phyloP scores from a whole-genome alignment of 495 filamentous ascomycete species.

The Gamarada debralockiae region DNA sequence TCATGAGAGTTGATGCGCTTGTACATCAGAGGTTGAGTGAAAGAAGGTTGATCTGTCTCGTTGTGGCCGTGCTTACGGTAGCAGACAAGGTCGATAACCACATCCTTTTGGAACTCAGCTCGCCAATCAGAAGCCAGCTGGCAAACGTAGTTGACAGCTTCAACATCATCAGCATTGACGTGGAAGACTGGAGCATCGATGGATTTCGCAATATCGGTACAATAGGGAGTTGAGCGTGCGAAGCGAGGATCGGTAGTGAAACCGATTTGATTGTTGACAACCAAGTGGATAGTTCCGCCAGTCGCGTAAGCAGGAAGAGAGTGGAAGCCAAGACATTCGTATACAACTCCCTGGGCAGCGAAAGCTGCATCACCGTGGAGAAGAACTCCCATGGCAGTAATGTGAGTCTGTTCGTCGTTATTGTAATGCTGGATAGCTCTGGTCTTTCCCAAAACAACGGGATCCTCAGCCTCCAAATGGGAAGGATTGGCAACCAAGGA shows the following conservation, averaged over 20 bases:
- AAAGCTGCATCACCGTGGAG: slow-evolving; percentile 97
- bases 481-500: slow-evolving; percentile 98
- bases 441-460: slow-evolving; percentile 95
- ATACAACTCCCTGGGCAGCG: slow-evolving; percentile 92
- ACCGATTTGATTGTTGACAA: slow-evolving; percentile 99
- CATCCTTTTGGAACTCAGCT: slow-evolving; percentile 94
- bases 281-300: slow-evolving; percentile 92
- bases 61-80: slow-evolving; percentile 99
- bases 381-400: slow-evolving; percentile 89
- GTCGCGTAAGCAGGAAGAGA: slow-evolving; percentile 93
- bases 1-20: slow-evolving; percentile 84
- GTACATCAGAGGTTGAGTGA: slow-evolving; percentile 99
- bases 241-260: slow-evolving; percentile 99
- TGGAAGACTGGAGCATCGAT: slow-evolving; percentile 99
- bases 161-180: slow-evolving; percentile 97
- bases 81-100: slow-evolving; percentile 97
- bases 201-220: slow-evolving; percentile 97
- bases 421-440: slow-evolving; percentile 99
- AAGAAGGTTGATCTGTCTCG: slow-evolving; percentile 98
- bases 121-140: slow-evolving; percentile 96
- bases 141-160: slow-evolving; percentile 97
- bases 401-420: slow-evolving; percentile 83
- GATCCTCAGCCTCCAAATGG: slow-evolving; percentile 97
- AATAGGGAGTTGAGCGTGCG: slow-evolving; percentile 95
- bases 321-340: slow-evolving; percentile 98